A percentile compares a stretch with the other conserved stretches of the same genome.
Evolutionary conservation across 73 alveolate genomes (phyloP).

Genomic region (Breviolum minutum): DNA sequence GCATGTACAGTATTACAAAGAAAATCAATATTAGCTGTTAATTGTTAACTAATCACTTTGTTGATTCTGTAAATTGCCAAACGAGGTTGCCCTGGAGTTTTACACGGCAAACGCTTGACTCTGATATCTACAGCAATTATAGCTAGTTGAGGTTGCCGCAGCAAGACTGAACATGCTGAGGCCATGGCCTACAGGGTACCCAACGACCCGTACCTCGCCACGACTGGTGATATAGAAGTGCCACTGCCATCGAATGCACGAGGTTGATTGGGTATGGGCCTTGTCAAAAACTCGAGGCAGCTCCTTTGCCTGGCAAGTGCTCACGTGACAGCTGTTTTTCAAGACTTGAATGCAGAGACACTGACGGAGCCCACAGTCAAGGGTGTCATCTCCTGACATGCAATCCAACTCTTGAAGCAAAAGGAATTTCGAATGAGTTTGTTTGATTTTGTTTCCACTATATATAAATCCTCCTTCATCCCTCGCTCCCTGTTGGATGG

Average conservation of each 20-base stretch:
- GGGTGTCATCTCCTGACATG: conserved; percentile 69
- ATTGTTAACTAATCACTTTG: too few relatives aligned
- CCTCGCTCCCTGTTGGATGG: too few relatives aligned
- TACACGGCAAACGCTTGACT: too few relatives aligned
- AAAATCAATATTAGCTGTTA: too few relatives aligned
- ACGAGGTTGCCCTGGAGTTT: too few relatives aligned
- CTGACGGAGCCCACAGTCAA: conserved; percentile 43
- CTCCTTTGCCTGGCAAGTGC: conserved; percentile 37
- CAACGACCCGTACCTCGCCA: conserved; percentile 66
- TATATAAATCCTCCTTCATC: too few relatives aligned
- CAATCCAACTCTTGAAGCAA: too few relatives aligned
- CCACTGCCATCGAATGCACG: not conserved
- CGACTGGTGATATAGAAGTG: not conserved
- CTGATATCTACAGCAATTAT: too few relatives aligned
- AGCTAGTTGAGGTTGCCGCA: not conserved
- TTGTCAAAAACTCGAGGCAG: conserved; percentile 89
- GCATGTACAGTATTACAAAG: too few relatives aligned
- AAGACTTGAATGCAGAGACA: not conserved
- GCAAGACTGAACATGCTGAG: not conserved
- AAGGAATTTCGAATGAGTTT: too few relatives aligned
- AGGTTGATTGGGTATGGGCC: not conserved
- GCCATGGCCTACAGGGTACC: conserved; percentile 54
- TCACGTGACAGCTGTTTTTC: not conserved
- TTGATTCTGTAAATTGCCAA: too few relatives aligned
- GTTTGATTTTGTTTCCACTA: too few relatives aligned